Conservation (phyloP, 116 monocot species). For the Phalaenopsis hybrid region DNA sequence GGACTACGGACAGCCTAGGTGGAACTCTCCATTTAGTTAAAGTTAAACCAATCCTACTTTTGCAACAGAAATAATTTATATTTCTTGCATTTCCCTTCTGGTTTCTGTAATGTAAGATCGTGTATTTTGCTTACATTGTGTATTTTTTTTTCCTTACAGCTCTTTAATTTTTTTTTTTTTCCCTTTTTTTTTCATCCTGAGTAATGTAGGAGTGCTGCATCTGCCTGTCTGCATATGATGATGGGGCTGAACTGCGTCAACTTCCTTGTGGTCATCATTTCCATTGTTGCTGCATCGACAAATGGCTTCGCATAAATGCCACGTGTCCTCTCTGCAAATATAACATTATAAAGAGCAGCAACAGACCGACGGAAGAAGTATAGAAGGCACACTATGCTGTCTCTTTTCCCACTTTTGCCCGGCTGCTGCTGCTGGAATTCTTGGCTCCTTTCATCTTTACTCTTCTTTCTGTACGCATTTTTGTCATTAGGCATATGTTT, state of each 20-base stretch:
- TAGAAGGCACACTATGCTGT: neutral
- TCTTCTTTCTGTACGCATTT: neutral
- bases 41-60: neutral
- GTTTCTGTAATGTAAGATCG: no score
- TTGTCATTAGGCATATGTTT: neutral
- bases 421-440: no score
- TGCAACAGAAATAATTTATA: no score
- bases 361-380: conserved; percentile 26
- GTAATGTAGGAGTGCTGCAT: conserved; percentile 50
- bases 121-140: no score
- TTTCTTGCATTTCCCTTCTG: no score
- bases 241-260: conserved; percentile 46
- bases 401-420: neutral
- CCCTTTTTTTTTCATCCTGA: neutral
- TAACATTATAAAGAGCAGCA: conserved; percentile 32
- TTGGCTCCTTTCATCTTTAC: no score
- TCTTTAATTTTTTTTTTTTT: neutral
- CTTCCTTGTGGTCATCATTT: conserved; percentile 57
- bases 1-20: neutral
- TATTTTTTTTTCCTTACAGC: neutral
- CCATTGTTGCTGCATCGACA: conserved; percentile 46
- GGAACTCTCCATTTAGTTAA: neutral
- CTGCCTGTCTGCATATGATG: conserved; percentile 47
- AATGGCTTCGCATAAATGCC: conserved; percentile 57
- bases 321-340: conserved; percentile 66